phyloP scores from a whole-genome alignment of 352 stramenopile genomes.

The Globisporangium echinulatum region DNA sequence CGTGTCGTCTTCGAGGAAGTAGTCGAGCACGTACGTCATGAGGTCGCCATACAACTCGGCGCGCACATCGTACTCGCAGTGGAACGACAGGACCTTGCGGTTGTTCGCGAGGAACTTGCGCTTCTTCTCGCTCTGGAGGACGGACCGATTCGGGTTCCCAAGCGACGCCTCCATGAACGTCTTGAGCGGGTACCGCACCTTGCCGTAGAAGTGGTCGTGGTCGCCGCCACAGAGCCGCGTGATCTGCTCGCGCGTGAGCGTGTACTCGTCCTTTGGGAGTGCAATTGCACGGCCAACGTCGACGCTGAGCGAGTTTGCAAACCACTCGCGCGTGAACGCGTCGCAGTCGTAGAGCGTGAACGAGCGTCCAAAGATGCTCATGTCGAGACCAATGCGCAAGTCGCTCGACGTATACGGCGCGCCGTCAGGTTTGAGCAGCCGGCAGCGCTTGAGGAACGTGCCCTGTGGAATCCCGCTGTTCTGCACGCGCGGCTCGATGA shows the following conservation, averaged over 20 bases:
- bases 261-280: slow-evolving; percentile 82
- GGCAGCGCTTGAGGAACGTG: slow-evolving; percentile 77
- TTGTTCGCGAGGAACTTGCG: slow-evolving; percentile 85
- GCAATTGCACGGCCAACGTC: slow-evolving; percentile 44
- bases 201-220: slow-evolving; percentile 68
- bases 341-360: slow-evolving; percentile 82
- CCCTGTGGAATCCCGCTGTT: slow-evolving; percentile 87
- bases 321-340: slow-evolving; percentile 66
- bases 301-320: slow-evolving; percentile 22
- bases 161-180: slow-evolving; percentile 81
- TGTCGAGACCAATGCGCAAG: slow-evolving; percentile 58
- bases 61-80: slow-evolving; percentile 81
- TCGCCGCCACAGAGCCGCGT: slow-evolving; percentile 65
- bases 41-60: slow-evolving; percentile 78
- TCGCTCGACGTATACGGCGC: slow-evolving; percentile 42
- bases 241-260: slow-evolving; percentile 69
- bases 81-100: slow-evolving; percentile 81
- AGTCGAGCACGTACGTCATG: slow-evolving; percentile 74
- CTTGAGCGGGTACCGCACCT: slow-evolving; percentile 72
- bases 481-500: slow-evolving; percentile 69
- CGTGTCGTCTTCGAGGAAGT: slow-evolving; percentile 87
- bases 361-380: slow-evolving; percentile 64
- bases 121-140: slow-evolving; percentile 69
- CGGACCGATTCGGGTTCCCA: slow-evolving; percentile 62
- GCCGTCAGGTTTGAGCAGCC: slow-evolving; percentile 55